phyloP scores from a whole-genome alignment of 2,329 filamentous ascomycete genomes.

The Penicillium aurantiogriseum region DNA sequence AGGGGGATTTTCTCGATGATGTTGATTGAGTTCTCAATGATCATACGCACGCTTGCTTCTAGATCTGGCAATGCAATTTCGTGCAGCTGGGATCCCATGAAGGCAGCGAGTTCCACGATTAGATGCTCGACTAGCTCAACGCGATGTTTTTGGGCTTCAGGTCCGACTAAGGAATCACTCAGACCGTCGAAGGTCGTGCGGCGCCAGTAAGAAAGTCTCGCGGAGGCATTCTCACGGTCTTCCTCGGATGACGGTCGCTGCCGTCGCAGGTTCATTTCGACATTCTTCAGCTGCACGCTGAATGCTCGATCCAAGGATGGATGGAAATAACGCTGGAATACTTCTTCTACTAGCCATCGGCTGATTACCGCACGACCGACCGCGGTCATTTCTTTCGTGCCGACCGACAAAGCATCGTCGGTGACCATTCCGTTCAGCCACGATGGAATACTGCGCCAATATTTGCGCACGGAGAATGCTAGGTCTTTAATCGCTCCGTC shows the following conservation, averaged over 20 bases:
- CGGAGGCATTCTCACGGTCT: constrained; percentile 82
- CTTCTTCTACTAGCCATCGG: constrained; percentile 83
- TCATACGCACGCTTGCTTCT: constrained; percentile 87
- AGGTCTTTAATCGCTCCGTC: constrained; percentile 94
- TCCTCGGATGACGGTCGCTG: constrained; percentile 73
- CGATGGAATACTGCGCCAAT: constrained; percentile 77
- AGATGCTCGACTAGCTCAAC: constrained; percentile 67
- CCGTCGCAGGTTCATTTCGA: constrained; percentile 82
- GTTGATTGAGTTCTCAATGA: constrained; percentile 83
- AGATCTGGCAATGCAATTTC: constrained; percentile 77
- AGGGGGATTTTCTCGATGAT: constrained; percentile 83
- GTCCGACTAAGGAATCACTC: constrained; percentile 64
- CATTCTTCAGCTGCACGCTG: constrained; percentile 75
- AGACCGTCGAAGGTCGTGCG: constrained; percentile 93
- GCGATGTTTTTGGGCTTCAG: constrained; percentile 65
- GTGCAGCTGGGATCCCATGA: constrained; percentile 69
- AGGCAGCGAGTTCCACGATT: constrained; percentile 65
- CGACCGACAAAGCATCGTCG: constrained; percentile 77
- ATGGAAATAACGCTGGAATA: constrained; percentile 91
- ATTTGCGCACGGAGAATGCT: constrained; percentile 92
- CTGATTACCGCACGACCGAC: constrained; percentile 86
- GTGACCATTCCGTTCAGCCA: constrained; percentile 83
- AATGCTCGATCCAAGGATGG: constrained; percentile 75
- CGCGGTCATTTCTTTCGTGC: constrained; percentile 97
- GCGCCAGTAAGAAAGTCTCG: constrained; percentile 88